phyloP scores from a whole-genome alignment of 768 basidiomycete genomes.

The Austroboletus festivus region DNA sequence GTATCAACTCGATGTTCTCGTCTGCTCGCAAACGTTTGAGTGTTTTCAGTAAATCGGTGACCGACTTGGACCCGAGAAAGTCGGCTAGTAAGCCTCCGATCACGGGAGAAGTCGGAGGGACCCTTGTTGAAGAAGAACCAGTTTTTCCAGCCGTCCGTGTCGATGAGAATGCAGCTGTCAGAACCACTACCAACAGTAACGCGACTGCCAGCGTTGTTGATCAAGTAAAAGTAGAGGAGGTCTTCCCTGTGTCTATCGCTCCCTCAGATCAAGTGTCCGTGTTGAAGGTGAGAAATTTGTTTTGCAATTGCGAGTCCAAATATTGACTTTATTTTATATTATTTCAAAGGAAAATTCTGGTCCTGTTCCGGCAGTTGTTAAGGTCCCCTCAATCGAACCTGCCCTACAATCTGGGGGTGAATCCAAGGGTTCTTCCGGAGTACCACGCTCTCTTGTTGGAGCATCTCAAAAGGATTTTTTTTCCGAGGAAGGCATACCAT shows the following conservation, averaged over 20 bases:
- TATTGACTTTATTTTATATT: constrained; percentile 5
- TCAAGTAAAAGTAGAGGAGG: constrained; percentile 6
- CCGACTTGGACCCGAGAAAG: constrained; percentile 22
- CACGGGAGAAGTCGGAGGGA: constrained; percentile 72
- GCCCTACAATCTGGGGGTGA: constrained; percentile 7
- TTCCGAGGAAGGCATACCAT: constrained; percentile 3
- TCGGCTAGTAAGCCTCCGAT: constrained; percentile 36
- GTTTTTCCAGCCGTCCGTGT: constrained; percentile 17
- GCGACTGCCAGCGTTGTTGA: constrained; percentile 18
- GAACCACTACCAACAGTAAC: constrained; percentile 21
- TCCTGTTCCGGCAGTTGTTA: background rate
- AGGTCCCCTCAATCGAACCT: constrained; percentile 19
- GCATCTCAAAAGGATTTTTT: constrained; percentile 7
- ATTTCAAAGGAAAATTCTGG: constrained; percentile 4
- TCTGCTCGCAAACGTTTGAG: constrained; percentile 62
- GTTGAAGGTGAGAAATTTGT: constrained; percentile 14
- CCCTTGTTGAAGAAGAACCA: constrained; percentile 52
- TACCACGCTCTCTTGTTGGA: background rate
- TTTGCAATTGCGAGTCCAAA: background rate
- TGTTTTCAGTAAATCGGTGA: constrained; percentile 43
- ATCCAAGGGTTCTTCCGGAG: background rate
- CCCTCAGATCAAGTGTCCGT: background rate
- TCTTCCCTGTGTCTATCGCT: constrained; percentile 1
- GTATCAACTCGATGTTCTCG: constrained; percentile 40
- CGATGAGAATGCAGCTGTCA: constrained; percentile 19